phyloP scores from a whole-genome alignment of 257 asterid genomes.

The Jacaranda copaia region DNA sequence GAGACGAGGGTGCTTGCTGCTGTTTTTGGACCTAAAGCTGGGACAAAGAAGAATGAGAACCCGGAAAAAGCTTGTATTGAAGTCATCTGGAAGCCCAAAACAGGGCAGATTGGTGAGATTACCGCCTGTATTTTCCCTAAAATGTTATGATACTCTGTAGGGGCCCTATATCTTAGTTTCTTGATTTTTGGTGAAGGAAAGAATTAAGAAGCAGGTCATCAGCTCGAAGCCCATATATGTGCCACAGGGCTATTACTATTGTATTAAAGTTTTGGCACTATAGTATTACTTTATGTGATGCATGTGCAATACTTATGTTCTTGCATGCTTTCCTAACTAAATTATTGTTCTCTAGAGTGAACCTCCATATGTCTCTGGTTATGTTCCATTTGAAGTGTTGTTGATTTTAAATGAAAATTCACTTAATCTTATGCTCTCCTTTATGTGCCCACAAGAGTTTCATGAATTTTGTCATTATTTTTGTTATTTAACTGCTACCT shows the following conservation, averaged over 20 bases:
- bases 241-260: not conserved
- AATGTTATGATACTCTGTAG: not conserved
- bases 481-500: not conserved
- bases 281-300: not conserved
- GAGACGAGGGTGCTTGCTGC: conserved; percentile 96
- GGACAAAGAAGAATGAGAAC: conserved; percentile 92
- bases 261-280: not conserved
- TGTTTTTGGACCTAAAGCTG: conserved; percentile 94
- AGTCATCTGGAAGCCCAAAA: conserved; percentile 90
- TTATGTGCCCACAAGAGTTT: conserved; percentile 5
- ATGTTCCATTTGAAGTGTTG: not conserved
- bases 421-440: conserved; percentile 1
- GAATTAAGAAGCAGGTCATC: not conserved
- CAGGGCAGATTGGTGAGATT: conserved; percentile 79
- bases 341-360: conserved; percentile 1
- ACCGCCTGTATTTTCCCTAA: not conserved
- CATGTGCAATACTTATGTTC: not conserved
- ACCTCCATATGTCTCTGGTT: not conserved
- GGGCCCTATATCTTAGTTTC: not conserved
- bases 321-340: conserved; percentile 4
- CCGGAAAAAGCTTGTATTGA: conserved; percentile 93
- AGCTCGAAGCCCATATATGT: not conserved
- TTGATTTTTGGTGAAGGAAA: not conserved
- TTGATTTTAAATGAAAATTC: not conserved
- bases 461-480: not conserved